phyloP scores from a whole-genome alignment of 78 protist genomes.

The Dictyostelium firmibasis region DNA sequence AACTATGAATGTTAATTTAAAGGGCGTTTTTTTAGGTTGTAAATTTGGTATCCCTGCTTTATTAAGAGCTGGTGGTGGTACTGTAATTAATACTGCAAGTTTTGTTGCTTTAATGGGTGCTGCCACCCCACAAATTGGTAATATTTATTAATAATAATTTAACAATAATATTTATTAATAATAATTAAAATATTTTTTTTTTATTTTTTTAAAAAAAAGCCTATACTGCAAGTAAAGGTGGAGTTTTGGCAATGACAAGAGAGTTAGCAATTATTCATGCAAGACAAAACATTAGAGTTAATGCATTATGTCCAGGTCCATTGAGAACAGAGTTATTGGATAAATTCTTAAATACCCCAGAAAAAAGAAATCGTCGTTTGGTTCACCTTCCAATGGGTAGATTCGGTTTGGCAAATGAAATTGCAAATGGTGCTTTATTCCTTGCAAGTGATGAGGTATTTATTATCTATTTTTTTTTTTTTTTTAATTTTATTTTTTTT shows the following conservation, averaged over 20 bases:
- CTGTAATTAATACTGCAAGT: slow-evolving; percentile 92
- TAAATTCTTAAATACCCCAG: slow-evolving; percentile 84
- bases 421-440: slow-evolving; percentile 88
- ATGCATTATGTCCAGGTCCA: slow-evolving; percentile 92
- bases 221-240: slow-evolving; percentile 92
- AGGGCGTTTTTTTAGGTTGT: slow-evolving; percentile 92
- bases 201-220: not conserved
- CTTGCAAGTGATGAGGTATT: slow-evolving; percentile 84
- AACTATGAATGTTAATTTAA: slow-evolving; percentile 88
- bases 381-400: slow-evolving; percentile 93
- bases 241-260: slow-evolving; percentile 87
- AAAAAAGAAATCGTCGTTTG: slow-evolving; percentile 87
- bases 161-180: too few species aligned
- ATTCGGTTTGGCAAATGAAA: slow-evolving; percentile 87
- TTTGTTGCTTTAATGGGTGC: slow-evolving; percentile 92
- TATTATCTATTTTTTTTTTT: not conserved
- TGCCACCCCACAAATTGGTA: slow-evolving; percentile 88
- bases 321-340: slow-evolving; percentile 81
- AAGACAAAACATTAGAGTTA: slow-evolving; percentile 85
- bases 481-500: not conserved
- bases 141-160: too few species aligned
- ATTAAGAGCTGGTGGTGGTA: slow-evolving; percentile 89
- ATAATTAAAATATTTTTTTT: not conserved
- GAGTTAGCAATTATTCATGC: slow-evolving; percentile 91
- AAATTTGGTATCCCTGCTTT: slow-evolving; percentile 90